These are phyloP conservation scores for Fusarium clavum DNA, from an alignment of 2,329 filamentous ascomycete species.

Conservation along the genomic window DNA sequence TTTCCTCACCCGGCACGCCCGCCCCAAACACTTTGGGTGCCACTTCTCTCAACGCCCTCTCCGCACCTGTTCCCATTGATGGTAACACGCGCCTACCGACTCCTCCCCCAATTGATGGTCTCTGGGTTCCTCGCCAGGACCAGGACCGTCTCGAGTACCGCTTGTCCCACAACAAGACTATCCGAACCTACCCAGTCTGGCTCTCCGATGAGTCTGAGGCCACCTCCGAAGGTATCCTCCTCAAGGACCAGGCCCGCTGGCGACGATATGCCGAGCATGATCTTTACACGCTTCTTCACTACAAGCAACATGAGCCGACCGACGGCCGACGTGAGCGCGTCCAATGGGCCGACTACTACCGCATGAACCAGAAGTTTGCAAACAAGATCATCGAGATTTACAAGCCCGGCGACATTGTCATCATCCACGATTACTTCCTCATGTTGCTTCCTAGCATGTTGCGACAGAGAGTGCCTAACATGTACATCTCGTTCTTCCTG, in stretches of 20 bases:
- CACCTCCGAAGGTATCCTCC: slow-evolving; percentile 72
- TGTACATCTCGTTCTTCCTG: slow-evolving; percentile 95
- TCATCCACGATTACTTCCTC: slow-evolving; percentile 95
- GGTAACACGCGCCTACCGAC: slow-evolving; percentile 64
- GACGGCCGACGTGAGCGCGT: slow-evolving; percentile 84
- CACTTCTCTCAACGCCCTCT: slow-evolving; percentile 76
- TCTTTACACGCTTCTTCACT: slow-evolving; percentile 93
- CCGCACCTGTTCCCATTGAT: slow-evolving; percentile 82
- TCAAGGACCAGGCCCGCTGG: slow-evolving; percentile 89
- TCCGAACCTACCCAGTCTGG: slow-evolving; percentile 90
- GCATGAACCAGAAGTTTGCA: slow-evolving; percentile 92
- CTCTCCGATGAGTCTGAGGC: slow-evolving; percentile 80
- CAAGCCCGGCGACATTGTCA: slow-evolving; percentile 90
- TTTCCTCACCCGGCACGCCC: slow-evolving; percentile 61
- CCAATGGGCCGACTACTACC: slow-evolving; percentile 92
- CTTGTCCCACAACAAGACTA: slow-evolving; percentile 77
- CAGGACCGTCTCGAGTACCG: slow-evolving; percentile 79
- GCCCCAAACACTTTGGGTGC: slow-evolving; percentile 60
- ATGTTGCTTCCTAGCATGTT: slow-evolving; percentile 90
- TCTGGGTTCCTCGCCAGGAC: slow-evolving; percentile 77
- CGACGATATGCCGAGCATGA: slow-evolving; percentile 91
- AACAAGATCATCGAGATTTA: slow-evolving; percentile 89
- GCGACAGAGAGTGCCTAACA: slow-evolving; percentile 84
- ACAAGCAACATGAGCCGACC: slow-evolving; percentile 92
- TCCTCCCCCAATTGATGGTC: slow-evolving; percentile 72